Percentiles rank a stretch among this genome's conserved stretches.
Evolutionary conservation across 257 asterid species (phyloP).

Genomic region (Petunia axillaris): DNA sequence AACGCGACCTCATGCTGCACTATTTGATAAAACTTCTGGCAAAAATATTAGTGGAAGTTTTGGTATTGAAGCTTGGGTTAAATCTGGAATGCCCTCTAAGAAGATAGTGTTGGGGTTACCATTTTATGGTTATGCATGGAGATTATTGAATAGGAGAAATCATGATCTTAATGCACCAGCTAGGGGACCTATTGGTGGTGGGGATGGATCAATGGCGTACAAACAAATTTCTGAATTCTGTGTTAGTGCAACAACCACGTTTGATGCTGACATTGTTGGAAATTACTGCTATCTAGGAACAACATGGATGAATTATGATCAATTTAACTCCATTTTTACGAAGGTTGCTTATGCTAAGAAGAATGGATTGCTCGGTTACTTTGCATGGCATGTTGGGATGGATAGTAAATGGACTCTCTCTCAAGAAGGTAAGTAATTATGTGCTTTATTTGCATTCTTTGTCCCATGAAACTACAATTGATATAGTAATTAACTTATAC

Average conservation of each 20-base stretch:
- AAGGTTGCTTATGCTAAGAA: slow-evolving; percentile 25
- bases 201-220: slow-evolving; percentile 14
- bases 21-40: slow-evolving; percentile 15
- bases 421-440: slow-evolving; percentile 14
- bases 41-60: slow-evolving; percentile 17
- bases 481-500: too few relatives aligned
- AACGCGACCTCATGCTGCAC: slow-evolving; percentile 21
- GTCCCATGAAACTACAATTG: too few relatives aligned
- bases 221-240: not conserved
- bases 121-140: slow-evolving; percentile 29
- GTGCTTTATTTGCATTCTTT: too few relatives aligned
- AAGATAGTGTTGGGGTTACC: slow-evolving; percentile 28
- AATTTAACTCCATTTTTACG: not conserved
- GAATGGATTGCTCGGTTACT: slow-evolving; percentile 23
- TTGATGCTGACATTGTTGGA: slow-evolving; percentile 17
- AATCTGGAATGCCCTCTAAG: not conserved
- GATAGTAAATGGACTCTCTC: slow-evolving; percentile 25
- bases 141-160: slow-evolving; percentile 6
- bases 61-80: slow-evolving; percentile 24
- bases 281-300: slow-evolving; percentile 19
- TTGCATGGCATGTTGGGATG: slow-evolving; percentile 32
- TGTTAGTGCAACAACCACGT: not conserved
- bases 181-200: not conserved
- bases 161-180: slow-evolving; percentile 29
- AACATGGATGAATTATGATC: slow-evolving; percentile 29